A percentile compares a stretch with the other conserved stretches of the same genome.
Conservation (phyloP, 2,329 filamentous ascomycete species). For the Penicillium sp. region DNA sequence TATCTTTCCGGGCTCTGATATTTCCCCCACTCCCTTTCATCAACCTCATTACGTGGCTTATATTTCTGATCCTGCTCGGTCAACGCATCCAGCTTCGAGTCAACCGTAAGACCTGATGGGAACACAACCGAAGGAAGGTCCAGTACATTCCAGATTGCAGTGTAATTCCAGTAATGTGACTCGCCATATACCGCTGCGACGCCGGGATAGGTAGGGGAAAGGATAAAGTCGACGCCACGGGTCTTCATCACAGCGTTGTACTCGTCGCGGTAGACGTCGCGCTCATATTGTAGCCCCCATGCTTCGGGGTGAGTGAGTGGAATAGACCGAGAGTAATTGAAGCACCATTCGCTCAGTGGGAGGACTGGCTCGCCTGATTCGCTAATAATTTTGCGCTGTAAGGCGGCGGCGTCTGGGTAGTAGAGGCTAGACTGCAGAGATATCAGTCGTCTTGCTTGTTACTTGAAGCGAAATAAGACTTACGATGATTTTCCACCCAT, state of each 20-base stretch:
- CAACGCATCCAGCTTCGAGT: conserved; percentile 23
- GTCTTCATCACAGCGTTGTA: conserved; percentile 34
- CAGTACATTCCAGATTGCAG: conserved; percentile 35
- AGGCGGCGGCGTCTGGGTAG: conserved; percentile 48
- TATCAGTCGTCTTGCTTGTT: conserved; percentile 25
- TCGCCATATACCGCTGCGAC: conserved; percentile 33
- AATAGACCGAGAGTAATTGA: conserved; percentile 22
- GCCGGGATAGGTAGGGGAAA: conserved; percentile 30
- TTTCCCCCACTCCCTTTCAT: conserved; percentile 35
- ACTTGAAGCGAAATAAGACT: background rate
- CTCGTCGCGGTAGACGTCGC: conserved; percentile 31
- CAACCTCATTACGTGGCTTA: conserved; percentile 25
- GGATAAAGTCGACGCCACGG: conserved; percentile 33
- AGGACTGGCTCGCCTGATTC: conserved; percentile 47
- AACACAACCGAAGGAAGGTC: conserved; percentile 32
- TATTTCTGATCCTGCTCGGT: conserved; percentile 20
- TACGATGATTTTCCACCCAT: conserved; percentile 39
- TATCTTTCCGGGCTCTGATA: conserved; percentile 33
- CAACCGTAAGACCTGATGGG: conserved; percentile 30
- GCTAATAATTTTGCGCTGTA: conserved; percentile 33
- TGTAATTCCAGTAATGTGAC: conserved; percentile 39
- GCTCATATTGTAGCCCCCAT: conserved; percentile 28
- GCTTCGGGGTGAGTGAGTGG: conserved; percentile 26
- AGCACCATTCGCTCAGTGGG: conserved; percentile 45
- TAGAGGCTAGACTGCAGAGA: conserved; percentile 44